These are phyloP conservation scores for Colletotrichum falcatum DNA, from an alignment of 2,329 filamentous ascomycete species.

Conservation along the genomic window DNA sequence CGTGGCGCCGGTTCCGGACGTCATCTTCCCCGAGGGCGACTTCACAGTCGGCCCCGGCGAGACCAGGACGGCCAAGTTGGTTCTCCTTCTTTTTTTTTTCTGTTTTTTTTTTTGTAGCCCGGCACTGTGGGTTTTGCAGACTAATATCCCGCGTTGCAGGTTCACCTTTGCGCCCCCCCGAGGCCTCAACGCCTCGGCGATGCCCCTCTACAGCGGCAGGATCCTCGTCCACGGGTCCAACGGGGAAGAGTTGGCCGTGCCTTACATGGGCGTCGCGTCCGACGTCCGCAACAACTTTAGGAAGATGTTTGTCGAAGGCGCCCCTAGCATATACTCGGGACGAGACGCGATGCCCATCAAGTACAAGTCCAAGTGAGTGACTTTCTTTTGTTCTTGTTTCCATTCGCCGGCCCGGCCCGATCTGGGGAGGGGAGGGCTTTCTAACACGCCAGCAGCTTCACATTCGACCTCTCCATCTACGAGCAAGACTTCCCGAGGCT, in stretches of 20 bases:
- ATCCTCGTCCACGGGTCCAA: constrained; percentile 55
- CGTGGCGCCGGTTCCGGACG: constrained; percentile 1
- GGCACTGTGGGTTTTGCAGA: neutral
- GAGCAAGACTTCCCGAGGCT: constrained; percentile 37
- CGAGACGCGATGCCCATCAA: constrained; percentile 5
- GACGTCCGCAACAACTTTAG: constrained; percentile 23
- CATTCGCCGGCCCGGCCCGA: too few species aligned
- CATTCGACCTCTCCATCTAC: constrained; percentile 27
- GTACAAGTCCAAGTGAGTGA: constrained; percentile 34
- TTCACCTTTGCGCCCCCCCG: constrained; percentile 47
- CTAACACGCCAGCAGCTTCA: constrained; percentile 29
- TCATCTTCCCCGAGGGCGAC: constrained; percentile 27
- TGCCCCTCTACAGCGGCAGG: constrained; percentile 60
- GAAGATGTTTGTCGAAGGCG: constrained; percentile 10
- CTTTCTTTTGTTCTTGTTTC: too few species aligned
- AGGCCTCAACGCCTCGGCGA: constrained; percentile 45
- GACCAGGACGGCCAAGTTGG: constrained; percentile 41
- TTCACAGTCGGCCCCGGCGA: constrained; percentile 46
- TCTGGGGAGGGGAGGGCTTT: too few species aligned
- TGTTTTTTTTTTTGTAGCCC: too few species aligned
- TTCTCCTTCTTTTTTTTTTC: too few species aligned
- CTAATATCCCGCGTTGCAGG: constrained; percentile 14
- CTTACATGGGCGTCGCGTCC: constrained; percentile 49
- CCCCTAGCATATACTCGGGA: constrained; percentile 19
- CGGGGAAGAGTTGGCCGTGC: constrained; percentile 55